These are phyloP conservation scores for Fragilaria radians DNA, from an alignment of 108 stramenopile genomes.

Conservation along the genomic window DNA sequence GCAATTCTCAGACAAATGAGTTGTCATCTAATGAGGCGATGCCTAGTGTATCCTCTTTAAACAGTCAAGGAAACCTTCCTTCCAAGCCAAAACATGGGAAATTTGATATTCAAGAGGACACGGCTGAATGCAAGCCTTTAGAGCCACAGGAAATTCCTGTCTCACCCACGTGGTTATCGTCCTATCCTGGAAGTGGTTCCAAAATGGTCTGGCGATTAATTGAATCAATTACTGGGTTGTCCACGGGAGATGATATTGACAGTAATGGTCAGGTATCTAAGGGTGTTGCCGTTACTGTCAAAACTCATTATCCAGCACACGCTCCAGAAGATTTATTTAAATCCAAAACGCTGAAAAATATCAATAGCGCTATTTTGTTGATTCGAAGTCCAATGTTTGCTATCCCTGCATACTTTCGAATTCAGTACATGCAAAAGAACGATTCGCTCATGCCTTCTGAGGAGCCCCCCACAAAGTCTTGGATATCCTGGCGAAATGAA, in stretches of 20 bases:
- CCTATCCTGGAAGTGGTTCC: slow-evolving; percentile 30
- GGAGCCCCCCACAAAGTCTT: slow-evolving; percentile 15
- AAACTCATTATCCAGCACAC: slow-evolving; percentile 30
- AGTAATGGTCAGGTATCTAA: slow-evolving; percentile 8
- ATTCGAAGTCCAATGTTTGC: slow-evolving; percentile 27
- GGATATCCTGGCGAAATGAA: slow-evolving; percentile 26
- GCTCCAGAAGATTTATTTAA: slow-evolving; percentile 4
- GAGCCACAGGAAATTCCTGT: not conserved
- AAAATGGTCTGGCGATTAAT: slow-evolving; percentile 26
- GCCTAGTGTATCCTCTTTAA: not conserved
- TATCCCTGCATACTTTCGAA: slow-evolving; percentile 23
- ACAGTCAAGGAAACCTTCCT: not conserved
- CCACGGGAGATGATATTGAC: slow-evolving; percentile 22
- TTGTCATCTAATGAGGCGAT: not conserved
- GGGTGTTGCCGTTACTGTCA: slow-evolving; percentile 14
- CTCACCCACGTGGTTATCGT: slow-evolving; percentile 8
- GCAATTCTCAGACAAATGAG: not conserved
- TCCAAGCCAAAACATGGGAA: not conserved
- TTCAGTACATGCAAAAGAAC: slow-evolving; percentile 21
- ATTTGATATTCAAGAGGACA: too few species aligned
- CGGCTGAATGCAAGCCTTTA: not conserved
- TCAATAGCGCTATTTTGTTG: slow-evolving; percentile 20
- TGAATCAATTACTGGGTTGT: slow-evolving; percentile 16
- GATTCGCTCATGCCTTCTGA: slow-evolving; percentile 21
- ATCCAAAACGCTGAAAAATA: not conserved